A percentile compares a stretch with the other conserved stretches of the same genome.
Conservation (phyloP, 192 early-diverging fungal genomes). For the Backusella mclennaniae region DNA sequence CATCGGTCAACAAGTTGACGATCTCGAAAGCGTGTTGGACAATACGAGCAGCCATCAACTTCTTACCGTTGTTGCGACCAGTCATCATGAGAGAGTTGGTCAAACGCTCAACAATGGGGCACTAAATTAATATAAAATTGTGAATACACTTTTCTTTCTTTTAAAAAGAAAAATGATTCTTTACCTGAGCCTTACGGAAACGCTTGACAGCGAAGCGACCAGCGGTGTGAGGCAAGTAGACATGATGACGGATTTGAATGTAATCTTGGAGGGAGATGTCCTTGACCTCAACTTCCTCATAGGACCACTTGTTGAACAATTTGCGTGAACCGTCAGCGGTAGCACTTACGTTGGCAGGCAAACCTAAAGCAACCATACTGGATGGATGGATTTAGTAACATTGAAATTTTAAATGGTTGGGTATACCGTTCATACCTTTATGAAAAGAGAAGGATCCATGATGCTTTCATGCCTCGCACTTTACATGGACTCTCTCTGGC, state of each 20-base stretch:
- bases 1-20: slow-evolving; percentile 97
- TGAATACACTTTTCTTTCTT: not conserved
- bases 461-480: not conserved
- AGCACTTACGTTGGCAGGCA: slow-evolving; percentile 56
- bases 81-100: slow-evolving; percentile 99
- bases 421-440: slow-evolving; percentile 1
- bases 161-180: not conserved
- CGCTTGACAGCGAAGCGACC: slow-evolving; percentile 95
- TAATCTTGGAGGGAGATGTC: slow-evolving; percentile 90
- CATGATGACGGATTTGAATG: slow-evolving; percentile 86
- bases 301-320: slow-evolving; percentile 90
- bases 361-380: slow-evolving; percentile 51
- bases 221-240: slow-evolving; percentile 98
- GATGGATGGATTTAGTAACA: not conserved
- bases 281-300: slow-evolving; percentile 88
- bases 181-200: slow-evolving; percentile 96
- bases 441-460: slow-evolving; percentile 5
- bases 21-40: slow-evolving; percentile 99
- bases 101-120: slow-evolving; percentile 98
- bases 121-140: slow-evolving; percentile 43
- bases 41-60: slow-evolving; percentile 98
- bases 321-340: slow-evolving; percentile 50
- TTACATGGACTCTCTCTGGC: not conserved
- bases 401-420: not conserved
- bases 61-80: slow-evolving; percentile 99